These are phyloP conservation scores for Leishmania mexicana DNA, from an alignment of 208 protist species.

Conservation along the genomic window DNA sequence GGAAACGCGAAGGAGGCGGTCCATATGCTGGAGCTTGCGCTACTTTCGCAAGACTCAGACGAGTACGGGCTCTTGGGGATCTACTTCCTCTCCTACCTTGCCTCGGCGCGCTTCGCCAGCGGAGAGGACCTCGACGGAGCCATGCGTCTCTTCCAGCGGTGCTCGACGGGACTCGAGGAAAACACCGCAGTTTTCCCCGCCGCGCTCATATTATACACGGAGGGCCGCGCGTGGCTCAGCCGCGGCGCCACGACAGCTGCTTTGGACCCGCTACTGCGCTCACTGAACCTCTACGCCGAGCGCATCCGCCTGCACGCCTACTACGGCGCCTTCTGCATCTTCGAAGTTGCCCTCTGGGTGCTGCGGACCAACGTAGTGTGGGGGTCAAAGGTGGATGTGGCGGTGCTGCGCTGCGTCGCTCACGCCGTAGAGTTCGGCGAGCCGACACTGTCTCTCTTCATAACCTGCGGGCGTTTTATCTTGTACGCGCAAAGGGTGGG, in stretches of 20 bases:
- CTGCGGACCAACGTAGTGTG: slow-evolving; percentile 24
- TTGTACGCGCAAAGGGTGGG: slow-evolving; percentile 33
- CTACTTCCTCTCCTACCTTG: slow-evolving; percentile 24
- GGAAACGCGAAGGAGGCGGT: slow-evolving; percentile 33
- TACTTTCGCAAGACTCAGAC: slow-evolving; percentile 23
- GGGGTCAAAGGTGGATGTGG: slow-evolving; percentile 32
- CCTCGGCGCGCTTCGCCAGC: slow-evolving; percentile 25
- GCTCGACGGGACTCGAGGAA: slow-evolving; percentile 24
- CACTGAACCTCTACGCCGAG: slow-evolving; percentile 25
- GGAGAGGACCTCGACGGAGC: slow-evolving; percentile 31
- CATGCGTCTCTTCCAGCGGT: slow-evolving; percentile 29
- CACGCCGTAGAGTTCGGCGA: slow-evolving; percentile 39
- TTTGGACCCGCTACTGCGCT: slow-evolving; percentile 35
- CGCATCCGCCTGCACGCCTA: slow-evolving; percentile 44
- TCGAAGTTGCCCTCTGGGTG: slow-evolving; percentile 42
- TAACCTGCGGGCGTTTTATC: slow-evolving; percentile 44
- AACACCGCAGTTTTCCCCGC: slow-evolving; percentile 1
- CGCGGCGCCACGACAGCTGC: slow-evolving; percentile 33
- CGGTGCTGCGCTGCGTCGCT: slow-evolving; percentile 36
- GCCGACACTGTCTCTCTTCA: slow-evolving; percentile 50
- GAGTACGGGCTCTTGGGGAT: slow-evolving; percentile 20
- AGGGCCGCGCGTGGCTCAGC: slow-evolving; percentile 35
- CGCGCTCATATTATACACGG: slow-evolving; percentile 13
- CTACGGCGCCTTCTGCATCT: slow-evolving; percentile 41
- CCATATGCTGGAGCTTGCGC: slow-evolving; percentile 39